Percentiles rank a stretch among this genome's conserved stretches.
Evolutionary conservation across 805 yeast genomes (phyloP).

Genomic region (Candida odintsovae): DNA sequence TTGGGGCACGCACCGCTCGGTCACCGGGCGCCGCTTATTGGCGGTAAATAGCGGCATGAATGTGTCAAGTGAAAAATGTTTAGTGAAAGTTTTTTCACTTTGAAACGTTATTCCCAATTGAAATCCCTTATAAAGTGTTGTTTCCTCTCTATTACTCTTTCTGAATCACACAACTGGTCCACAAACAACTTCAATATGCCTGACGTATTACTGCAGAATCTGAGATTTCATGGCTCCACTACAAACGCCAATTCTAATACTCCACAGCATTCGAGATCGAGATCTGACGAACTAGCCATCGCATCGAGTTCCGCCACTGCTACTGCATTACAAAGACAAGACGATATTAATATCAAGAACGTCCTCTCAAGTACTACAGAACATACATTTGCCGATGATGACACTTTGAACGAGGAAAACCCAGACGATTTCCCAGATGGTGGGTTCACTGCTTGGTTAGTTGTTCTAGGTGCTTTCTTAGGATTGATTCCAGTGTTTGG

Average conservation of each 20-base stretch:
- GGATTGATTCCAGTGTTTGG: conserved; percentile 59
- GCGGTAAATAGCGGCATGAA: too few relatives aligned
- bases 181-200: neutral
- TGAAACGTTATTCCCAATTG: too few relatives aligned
- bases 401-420: conserved; percentile 10
- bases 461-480: conserved; percentile 53
- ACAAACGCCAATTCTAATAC: neutral
- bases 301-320: neutral
- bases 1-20: too few relatives aligned
- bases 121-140: too few relatives aligned
- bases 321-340: neutral
- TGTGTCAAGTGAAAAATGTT: too few relatives aligned
- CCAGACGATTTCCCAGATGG: conserved; percentile 42
- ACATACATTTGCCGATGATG: conserved; percentile 2
- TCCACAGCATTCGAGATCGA: neutral
- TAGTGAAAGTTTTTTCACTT: too few relatives aligned
- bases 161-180: neutral
- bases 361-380: conserved; percentile 6
- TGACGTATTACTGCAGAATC: neutral
- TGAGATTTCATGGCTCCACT: neutral
- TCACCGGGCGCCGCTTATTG: too few relatives aligned
- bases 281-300: neutral
- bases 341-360: conserved; percentile 4
- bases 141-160: too few relatives aligned
- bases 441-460: conserved; percentile 50